Evolutionary conservation across 2,329 filamentous ascomycete genomes (phyloP).

Genomic region (Fusarium acutatum): DNA sequence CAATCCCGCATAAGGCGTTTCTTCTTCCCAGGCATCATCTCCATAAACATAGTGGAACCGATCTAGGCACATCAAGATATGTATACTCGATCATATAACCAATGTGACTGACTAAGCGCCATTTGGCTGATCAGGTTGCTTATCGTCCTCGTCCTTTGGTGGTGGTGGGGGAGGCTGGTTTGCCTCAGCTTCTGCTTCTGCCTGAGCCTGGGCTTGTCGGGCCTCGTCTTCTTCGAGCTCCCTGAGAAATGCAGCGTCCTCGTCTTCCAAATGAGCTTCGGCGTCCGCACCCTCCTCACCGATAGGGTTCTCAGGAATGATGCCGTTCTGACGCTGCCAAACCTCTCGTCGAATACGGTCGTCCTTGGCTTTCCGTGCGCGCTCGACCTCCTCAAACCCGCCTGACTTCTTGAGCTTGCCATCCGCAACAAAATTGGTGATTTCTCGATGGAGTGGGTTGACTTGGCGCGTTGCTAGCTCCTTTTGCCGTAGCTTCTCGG

Average conservation of each 20-base stretch:
- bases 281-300: constrained; percentile 48
- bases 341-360: constrained; percentile 85
- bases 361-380: constrained; percentile 83
- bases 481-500: constrained; percentile 88
- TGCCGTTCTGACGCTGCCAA: constrained; percentile 72
- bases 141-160: constrained; percentile 33
- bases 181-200: neutral
- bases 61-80: constrained; percentile 3
- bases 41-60: constrained; percentile 21
- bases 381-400: constrained; percentile 92
- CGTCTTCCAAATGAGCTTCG: constrained; percentile 24
- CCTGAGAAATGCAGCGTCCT: constrained; percentile 19
- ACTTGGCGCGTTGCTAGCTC: constrained; percentile 82
- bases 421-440: constrained; percentile 85
- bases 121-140: constrained; percentile 26
- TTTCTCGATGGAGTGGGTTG: constrained; percentile 83
- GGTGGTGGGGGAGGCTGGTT: constrained; percentile 18
- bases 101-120: constrained; percentile 22
- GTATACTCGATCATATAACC: neutral
- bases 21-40: constrained; percentile 32
- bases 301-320: constrained; percentile 54
- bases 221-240: constrained; percentile 10
- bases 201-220: neutral
- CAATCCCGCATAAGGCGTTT: constrained; percentile 24
- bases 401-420: constrained; percentile 96